A percentile compares a stretch with the other conserved stretches of the same genome.
phyloP scores from a whole-genome alignment of 805 yeast genomes.

The Nakazawaea wickerhamii region DNA sequence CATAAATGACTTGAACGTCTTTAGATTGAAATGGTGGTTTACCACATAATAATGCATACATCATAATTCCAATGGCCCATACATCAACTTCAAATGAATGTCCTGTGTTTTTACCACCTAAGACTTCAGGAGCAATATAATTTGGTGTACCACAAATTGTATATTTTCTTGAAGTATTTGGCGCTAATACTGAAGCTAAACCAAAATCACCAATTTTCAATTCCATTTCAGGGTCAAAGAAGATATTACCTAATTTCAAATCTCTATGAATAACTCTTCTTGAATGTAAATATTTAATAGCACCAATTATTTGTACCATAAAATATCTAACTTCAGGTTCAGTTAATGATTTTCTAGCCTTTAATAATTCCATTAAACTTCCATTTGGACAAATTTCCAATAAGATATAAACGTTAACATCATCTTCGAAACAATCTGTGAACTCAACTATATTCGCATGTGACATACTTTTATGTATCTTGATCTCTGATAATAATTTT shows the following conservation, averaged over 20 bases:
- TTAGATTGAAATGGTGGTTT: constrained; percentile 98
- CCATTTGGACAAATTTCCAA: constrained; percentile 95
- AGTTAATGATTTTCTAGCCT: constrained; percentile 74
- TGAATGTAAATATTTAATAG: constrained; percentile 86
- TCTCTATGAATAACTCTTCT: constrained; percentile 94
- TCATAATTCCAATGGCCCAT: constrained; percentile 97
- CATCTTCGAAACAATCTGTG: constrained; percentile 96
- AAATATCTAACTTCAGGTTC: constrained; percentile 91
- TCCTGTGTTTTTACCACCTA: constrained; percentile 81
- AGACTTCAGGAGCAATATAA: constrained; percentile 96
- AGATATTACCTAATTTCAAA: constrained; percentile 90
- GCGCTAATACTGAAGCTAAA: constrained; percentile 86
- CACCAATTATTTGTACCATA: constrained; percentile 91
- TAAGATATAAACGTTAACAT: constrained; percentile 85
- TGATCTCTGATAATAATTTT: constrained; percentile 86
- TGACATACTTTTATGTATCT: constrained; percentile 83
- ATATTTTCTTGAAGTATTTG: constrained; percentile 68
- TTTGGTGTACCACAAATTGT: constrained; percentile 99
- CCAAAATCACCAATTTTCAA: constrained; percentile 98
- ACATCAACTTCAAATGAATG: constrained; percentile 94
- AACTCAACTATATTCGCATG: constrained; percentile 91
- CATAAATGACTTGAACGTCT: constrained; percentile 88
- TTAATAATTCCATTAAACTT: constrained; percentile 86
- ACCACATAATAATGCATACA: constrained; percentile 87
- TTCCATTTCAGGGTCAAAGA: constrained; percentile 90